Evolutionary conservation across 305 asterid species (phyloP).

Genomic region (Withania somnifera): DNA sequence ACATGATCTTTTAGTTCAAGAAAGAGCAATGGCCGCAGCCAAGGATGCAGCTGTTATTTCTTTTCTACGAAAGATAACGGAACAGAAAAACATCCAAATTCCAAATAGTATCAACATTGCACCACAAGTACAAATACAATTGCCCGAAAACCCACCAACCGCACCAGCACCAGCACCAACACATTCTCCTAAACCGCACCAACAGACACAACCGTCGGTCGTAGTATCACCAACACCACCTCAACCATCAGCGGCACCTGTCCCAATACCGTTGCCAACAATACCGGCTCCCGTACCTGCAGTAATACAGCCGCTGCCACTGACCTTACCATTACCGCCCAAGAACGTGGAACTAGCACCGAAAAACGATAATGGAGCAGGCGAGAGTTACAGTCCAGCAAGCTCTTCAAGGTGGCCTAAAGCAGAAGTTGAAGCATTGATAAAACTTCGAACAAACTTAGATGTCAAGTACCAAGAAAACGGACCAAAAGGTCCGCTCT

Average conservation of each 20-base stretch:
- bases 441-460: constrained; percentile 46
- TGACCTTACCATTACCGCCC: no score
- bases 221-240: no score
- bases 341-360: no score
- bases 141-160: not conserved
- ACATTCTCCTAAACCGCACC: not conserved
- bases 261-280: not conserved
- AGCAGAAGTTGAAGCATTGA: constrained; percentile 60
- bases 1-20: constrained; percentile 37
- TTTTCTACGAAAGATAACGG: constrained; percentile 40
- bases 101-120: constrained; percentile 15
- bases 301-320: not conserved
- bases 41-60: constrained; percentile 45
- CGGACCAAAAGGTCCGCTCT: constrained; percentile 41
- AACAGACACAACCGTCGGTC: no score
- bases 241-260: not conserved
- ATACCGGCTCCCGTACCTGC: constrained; percentile 6
- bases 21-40: constrained; percentile 40
- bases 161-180: not conserved
- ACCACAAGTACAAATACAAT: not conserved
- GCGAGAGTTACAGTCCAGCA: constrained; percentile 6
- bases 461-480: constrained; percentile 13
- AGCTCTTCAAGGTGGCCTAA: constrained; percentile 54
- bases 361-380: not conserved
- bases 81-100: constrained; percentile 30